Evolutionary conservation across 2,329 filamentous ascomycete genomes (phyloP).

Genomic region (Sphaceloma murrayae): DNA sequence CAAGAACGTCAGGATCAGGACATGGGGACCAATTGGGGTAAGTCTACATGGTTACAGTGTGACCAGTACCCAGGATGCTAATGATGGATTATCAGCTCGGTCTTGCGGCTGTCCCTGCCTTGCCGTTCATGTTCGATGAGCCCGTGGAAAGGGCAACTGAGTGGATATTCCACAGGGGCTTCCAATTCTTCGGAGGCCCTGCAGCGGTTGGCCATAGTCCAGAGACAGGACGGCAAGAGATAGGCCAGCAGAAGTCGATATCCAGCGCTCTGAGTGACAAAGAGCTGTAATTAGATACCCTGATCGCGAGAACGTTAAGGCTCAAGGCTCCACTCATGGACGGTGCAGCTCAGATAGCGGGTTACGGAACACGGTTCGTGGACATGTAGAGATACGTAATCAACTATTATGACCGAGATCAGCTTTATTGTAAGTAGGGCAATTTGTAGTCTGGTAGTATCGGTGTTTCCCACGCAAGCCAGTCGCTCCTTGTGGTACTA

Average conservation of each 20-base stretch:
- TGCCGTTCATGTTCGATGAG: slow-evolving; percentile 79
- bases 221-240: slow-evolving; percentile 31
- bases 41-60: slow-evolving; percentile 37
- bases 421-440: slow-evolving; percentile 40
- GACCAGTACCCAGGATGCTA: slow-evolving; percentile 17
- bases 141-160: slow-evolving; percentile 89
- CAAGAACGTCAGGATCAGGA: slow-evolving; percentile 66
- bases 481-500: slow-evolving; percentile 90
- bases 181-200: slow-evolving; percentile 60
- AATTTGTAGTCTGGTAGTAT: slow-evolving; percentile 55
- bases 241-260: slow-evolving; percentile 29
- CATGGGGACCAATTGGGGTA: slow-evolving; percentile 84
- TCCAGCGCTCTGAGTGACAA: slow-evolving; percentile 28
- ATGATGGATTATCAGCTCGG: slow-evolving; percentile 44
- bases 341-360: too few species aligned
- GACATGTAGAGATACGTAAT: too few species aligned
- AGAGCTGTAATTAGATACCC: slow-evolving; percentile 28
- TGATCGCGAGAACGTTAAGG: not conserved
- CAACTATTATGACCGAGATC: too few species aligned
- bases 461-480: slow-evolving; percentile 88
- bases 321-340: not conserved
- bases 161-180: slow-evolving; percentile 76
- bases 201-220: slow-evolving; percentile 42
- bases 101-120: slow-evolving; percentile 60
- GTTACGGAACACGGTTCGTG: too few species aligned